A percentile compares a stretch with the other conserved stretches of the same genome.
Evolutionary conservation across 1,284 basidiomycete genomes (phyloP).

Genomic region (Cutaneotrichosporon sp.): DNA sequence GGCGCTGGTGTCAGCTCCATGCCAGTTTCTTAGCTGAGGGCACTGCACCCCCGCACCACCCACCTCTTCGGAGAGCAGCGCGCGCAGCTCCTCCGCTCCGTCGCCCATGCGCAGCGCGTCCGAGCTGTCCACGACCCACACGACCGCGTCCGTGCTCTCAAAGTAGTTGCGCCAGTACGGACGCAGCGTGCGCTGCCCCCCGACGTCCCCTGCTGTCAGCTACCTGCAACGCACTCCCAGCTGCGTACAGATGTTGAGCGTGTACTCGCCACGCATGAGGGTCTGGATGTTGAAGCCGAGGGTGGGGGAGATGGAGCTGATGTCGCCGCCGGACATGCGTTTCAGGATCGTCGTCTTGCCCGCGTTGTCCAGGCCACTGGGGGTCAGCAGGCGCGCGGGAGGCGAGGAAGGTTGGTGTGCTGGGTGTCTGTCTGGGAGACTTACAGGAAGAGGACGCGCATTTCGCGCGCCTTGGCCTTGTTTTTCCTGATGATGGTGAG

Average conservation of each 20-base stretch:
- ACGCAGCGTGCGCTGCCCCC: constrained; percentile 89
- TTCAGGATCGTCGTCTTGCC: constrained; percentile 99
- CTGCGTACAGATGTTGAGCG: constrained; percentile 88
- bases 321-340: constrained; percentile 88
- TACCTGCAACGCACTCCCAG: neutral
- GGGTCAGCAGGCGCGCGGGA: neutral
- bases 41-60: constrained; percentile 39
- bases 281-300: constrained; percentile 99
- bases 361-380: constrained; percentile 95
- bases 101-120: constrained; percentile 87
- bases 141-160: constrained; percentile 95
- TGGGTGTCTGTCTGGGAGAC: too few species aligned
- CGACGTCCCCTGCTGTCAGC: constrained; percentile 77
- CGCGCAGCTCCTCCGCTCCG: constrained; percentile 83
- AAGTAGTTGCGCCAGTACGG: constrained; percentile 99
- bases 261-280: constrained; percentile 86
- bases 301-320: constrained; percentile 84
- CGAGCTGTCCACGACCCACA: constrained; percentile 98
- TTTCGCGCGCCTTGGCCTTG: constrained; percentile 89
- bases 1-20: constrained; percentile 64
- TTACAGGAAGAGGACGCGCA: constrained; percentile 93
- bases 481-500: constrained; percentile 98
- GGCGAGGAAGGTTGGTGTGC: neutral
- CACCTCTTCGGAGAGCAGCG: constrained; percentile 87
- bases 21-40: neutral